phyloP scores from a whole-genome alignment of 2,329 filamentous ascomycete species.

The Penicillium sp. region DNA sequence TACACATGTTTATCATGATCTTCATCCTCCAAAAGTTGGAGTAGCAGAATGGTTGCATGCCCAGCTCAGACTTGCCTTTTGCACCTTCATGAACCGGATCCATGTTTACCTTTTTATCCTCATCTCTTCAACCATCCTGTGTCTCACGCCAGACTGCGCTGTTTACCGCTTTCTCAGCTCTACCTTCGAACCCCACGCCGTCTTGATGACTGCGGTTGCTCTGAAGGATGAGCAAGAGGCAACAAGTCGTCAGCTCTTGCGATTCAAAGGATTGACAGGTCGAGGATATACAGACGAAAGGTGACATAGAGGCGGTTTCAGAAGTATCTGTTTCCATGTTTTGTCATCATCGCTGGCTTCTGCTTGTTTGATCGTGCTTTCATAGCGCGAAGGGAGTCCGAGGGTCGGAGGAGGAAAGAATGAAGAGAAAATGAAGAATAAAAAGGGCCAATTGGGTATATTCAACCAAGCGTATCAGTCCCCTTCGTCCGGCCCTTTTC shows the following conservation, averaged over 20 bases:
- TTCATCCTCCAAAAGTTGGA: too few species aligned
- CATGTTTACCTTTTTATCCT: background rate
- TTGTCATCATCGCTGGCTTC: conserved; percentile 38
- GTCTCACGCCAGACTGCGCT: conserved; percentile 1
- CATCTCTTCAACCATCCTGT: background rate
- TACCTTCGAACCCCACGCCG: conserved; percentile 17
- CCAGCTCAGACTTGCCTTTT: conserved; percentile 33
- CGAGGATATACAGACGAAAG: background rate
- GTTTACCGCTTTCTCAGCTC: background rate
- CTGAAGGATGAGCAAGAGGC: conserved; percentile 9
- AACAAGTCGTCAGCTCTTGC: background rate
- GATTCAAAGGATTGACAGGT: conserved; percentile 2
- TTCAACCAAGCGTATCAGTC: conserved; percentile 49
- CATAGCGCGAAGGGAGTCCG: too few species aligned
- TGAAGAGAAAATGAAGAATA: background rate
- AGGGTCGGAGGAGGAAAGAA: background rate
- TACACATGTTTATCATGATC: too few species aligned
- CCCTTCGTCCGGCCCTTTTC: conserved; percentile 61
- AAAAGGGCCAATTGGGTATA: background rate
- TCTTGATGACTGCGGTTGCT: conserved; percentile 20
- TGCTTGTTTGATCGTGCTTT: too few species aligned
- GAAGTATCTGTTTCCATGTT: conserved; percentile 41
- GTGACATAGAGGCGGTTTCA: conserved; percentile 23
- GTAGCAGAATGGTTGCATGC: too few species aligned
- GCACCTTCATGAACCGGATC: conserved; percentile 20